Evolutionary conservation across 2,329 filamentous ascomycete genomes (phyloP).

Genomic region (Alternaria sp.): DNA sequence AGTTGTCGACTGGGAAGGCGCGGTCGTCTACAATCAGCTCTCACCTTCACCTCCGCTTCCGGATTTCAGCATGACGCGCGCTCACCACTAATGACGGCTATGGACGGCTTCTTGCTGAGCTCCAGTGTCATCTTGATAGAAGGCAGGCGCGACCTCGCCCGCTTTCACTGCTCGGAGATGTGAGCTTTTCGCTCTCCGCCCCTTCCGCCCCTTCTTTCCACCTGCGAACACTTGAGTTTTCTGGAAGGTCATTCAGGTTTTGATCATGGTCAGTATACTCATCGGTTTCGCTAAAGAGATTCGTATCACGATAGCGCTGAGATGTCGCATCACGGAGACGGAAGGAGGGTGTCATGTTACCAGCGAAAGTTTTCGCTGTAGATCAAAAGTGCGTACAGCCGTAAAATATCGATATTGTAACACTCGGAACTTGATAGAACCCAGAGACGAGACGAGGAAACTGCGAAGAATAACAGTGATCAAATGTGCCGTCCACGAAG

Average conservation of each 20-base stretch:
- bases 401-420: neutral
- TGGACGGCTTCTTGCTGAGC: neutral
- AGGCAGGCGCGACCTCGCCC: neutral
- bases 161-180: neutral
- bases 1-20: neutral
- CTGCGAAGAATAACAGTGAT: neutral
- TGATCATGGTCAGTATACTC: no score
- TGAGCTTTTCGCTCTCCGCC: neutral
- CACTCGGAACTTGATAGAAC: neutral
- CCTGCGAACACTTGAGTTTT: no score
- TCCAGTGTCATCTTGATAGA: neutral
- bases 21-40: neutral
- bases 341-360: neutral
- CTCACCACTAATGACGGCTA: neutral
- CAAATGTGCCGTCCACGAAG: neutral
- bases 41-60: conserved; percentile 1
- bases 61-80: neutral
- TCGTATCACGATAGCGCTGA: neutral
- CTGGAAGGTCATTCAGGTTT: no score
- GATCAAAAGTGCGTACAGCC: neutral
- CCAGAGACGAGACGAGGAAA: neutral
- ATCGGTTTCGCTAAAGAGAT: no score
- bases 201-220: neutral
- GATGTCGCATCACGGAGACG: neutral
- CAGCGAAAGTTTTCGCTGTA: neutral